Evolutionary conservation across 345 rosid genomes (phyloP).

Genomic region (Excoecaria agallocha): DNA sequence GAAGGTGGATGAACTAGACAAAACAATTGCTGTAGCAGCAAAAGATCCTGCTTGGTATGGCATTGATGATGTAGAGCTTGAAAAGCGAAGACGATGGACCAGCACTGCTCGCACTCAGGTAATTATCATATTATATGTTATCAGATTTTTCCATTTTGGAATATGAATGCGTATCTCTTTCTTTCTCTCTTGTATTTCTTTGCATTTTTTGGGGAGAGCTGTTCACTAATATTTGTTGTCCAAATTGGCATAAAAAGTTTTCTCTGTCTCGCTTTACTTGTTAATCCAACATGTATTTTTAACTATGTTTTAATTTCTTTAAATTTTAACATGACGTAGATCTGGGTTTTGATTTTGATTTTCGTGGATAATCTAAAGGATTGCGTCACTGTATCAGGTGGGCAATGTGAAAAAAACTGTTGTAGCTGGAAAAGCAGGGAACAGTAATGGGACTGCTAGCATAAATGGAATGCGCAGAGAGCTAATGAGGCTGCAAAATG

Average conservation of each 20-base stretch:
- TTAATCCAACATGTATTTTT: not conserved
- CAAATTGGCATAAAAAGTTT: not conserved
- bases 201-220: not conserved
- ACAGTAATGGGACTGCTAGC: conserved; percentile 37
- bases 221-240: conserved; percentile 5
- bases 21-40: conserved; percentile 81
- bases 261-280: conserved; percentile 7
- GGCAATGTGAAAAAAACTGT: conserved; percentile 70
- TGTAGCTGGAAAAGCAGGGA: conserved; percentile 56
- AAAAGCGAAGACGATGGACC: conserved; percentile 91
- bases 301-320: not conserved
- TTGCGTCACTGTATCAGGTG: conserved; percentile 45
- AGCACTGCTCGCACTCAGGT: conserved; percentile 80
- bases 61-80: conserved; percentile 78
- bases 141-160: not conserved
- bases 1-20: conserved; percentile 98
- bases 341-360: not conserved
- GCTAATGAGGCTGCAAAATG: conserved; percentile 76
- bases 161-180: not conserved
- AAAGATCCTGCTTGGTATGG: conserved; percentile 91
- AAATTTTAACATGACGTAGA: not conserved
- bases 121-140: not conserved
- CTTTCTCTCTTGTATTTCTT: too few species aligned
- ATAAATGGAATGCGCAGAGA: conserved; percentile 71
- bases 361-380: conserved; percentile 6